These are phyloP conservation scores for Candida ficus DNA, from an alignment of 805 yeast genomes.

Conservation along the genomic window DNA sequence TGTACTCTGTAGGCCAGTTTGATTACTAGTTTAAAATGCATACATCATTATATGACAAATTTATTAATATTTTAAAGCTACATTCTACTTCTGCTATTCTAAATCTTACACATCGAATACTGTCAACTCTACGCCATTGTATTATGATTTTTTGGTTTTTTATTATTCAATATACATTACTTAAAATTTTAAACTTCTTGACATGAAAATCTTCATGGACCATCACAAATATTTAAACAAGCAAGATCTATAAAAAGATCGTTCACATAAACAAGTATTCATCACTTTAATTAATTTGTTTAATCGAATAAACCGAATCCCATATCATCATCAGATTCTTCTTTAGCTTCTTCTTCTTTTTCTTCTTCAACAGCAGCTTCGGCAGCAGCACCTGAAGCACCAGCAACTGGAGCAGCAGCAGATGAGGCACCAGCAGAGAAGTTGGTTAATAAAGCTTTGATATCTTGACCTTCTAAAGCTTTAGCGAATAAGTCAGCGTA, in stretches of 20 bases:
- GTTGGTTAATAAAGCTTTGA: constrained; percentile 71
- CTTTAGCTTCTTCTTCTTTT: constrained; percentile 47
- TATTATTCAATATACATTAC: constrained; percentile 1
- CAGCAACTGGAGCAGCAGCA: constrained; percentile 62
- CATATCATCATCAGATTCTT: constrained; percentile 76
- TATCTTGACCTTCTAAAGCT: constrained; percentile 80
- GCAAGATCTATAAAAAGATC: background rate
- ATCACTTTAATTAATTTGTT: constrained; percentile 15
- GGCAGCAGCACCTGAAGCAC: constrained; percentile 56
- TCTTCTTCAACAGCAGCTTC: constrained; percentile 59
- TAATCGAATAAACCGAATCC: constrained; percentile 94
- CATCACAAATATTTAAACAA: background rate
- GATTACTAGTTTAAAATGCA: no score
- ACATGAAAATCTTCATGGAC: background rate
- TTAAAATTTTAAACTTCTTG: background rate
- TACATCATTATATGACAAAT: no score
- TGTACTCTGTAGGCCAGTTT: no score
- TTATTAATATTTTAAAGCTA: no score
- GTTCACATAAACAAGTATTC: constrained; percentile 1
- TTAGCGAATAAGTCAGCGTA: constrained; percentile 88
- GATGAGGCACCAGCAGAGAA: constrained; percentile 71
- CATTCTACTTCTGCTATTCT: no score
- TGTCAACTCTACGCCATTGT: background rate
- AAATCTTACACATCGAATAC: no score
- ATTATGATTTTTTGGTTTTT: background rate